Percentiles rank a stretch among this genome's conserved stretches.
These are phyloP conservation scores for Ophiostoma angusticollis DNA, from an alignment of 2,329 filamentous ascomycete species.

Conservation along the genomic window DNA sequence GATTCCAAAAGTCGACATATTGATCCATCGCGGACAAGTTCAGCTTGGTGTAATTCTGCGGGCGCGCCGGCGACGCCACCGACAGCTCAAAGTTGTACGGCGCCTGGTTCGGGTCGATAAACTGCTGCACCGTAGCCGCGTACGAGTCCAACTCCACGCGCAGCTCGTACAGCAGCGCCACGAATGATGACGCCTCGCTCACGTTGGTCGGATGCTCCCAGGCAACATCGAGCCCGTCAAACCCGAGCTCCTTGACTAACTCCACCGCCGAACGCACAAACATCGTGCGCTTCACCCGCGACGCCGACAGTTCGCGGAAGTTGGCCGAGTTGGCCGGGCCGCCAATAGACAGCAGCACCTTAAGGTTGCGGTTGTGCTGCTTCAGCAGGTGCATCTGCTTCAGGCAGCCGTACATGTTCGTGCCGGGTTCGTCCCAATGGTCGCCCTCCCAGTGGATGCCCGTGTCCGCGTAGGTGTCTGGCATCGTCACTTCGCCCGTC, in stretches of 20 bases:
- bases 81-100: constrained; percentile 50
- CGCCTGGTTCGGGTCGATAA: no score
- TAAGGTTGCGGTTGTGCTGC: constrained; percentile 66
- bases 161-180: constrained; percentile 44
- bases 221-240: constrained; percentile 47
- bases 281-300: constrained; percentile 49
- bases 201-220: constrained; percentile 52
- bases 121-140: constrained; percentile 27
- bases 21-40: constrained; percentile 51
- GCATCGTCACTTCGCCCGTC: constrained; percentile 61
- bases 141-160: constrained; percentile 48
- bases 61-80: constrained; percentile 50
- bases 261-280: constrained; percentile 67
- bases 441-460: constrained; percentile 64
- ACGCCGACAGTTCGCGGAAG: constrained; percentile 64
- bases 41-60: constrained; percentile 49
- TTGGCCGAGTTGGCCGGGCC: constrained; percentile 88
- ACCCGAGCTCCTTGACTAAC: constrained; percentile 67
- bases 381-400: constrained; percentile 85
- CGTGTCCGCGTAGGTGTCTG: constrained; percentile 51
- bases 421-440: constrained; percentile 57
- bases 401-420: constrained; percentile 75
- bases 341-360: constrained; percentile 74
- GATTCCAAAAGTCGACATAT: constrained; percentile 61
- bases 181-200: constrained; percentile 43